These are phyloP conservation scores for Globisporangium solare DNA, from an alignment of 352 stramenopile species.

Conservation along the genomic window DNA sequence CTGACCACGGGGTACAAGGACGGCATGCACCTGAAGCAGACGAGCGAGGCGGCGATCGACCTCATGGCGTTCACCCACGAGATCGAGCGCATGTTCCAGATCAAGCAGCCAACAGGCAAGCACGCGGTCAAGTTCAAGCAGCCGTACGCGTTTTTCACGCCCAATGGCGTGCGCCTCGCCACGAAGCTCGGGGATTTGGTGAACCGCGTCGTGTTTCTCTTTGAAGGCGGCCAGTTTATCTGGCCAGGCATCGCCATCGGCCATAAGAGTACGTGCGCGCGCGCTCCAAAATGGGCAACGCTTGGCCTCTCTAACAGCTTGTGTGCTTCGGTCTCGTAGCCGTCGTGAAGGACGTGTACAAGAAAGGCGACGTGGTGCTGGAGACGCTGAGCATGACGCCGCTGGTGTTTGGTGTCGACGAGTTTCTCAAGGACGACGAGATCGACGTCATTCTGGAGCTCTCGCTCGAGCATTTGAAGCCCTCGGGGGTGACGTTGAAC, in stretches of 20 bases:
- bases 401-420: conserved; percentile 66
- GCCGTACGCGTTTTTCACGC: conserved; percentile 52
- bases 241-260: conserved; percentile 57
- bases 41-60: conserved; percentile 29
- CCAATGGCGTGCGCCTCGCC: conserved; percentile 37
- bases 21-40: conserved; percentile 23
- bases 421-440: conserved; percentile 66
- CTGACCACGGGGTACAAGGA: conserved; percentile 52
- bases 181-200: conserved; percentile 20
- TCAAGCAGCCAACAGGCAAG: conserved; percentile 21
- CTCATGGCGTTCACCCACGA: conserved; percentile 22
- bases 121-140: conserved; percentile 50
- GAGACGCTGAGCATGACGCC: conserved; percentile 61
- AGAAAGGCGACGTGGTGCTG: conserved; percentile 36
- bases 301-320: not conserved
- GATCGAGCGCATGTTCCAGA: conserved; percentile 34
- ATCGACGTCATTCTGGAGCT: conserved; percentile 64
- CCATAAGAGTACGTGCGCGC: conserved; percentile 53
- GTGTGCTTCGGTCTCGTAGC: conserved; percentile 12
- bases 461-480: conserved; percentile 48
- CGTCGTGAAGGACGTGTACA: conserved; percentile 32
- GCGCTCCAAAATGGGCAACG: no score
- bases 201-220: conserved; percentile 53
- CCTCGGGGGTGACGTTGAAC: conserved; percentile 47
- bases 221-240: conserved; percentile 71